A percentile compares a stretch with the other conserved stretches of the same genome.
Evolutionary conservation across 306 rosid genomes (phyloP).

Genomic region (Clitoria ternatea): DNA sequence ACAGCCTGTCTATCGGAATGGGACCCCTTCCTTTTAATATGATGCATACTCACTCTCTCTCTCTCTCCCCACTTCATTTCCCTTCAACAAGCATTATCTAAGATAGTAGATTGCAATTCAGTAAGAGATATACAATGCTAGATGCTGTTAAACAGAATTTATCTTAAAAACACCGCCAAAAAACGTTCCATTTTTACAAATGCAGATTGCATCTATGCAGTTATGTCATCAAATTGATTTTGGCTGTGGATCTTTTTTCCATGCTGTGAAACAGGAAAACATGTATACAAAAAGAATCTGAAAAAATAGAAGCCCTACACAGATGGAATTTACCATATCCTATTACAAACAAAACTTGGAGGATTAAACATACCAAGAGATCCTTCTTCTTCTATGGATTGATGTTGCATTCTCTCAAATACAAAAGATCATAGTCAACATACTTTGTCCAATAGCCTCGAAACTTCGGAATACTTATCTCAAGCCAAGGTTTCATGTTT

Average conservation of each 20-base stretch:
- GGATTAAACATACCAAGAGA: slow-evolving; percentile 20
- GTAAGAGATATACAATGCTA: background rate
- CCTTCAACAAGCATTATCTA: background rate
- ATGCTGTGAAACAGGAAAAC: slow-evolving; percentile 3
- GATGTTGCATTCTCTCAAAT: slow-evolving; percentile 87
- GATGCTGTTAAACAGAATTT: background rate
- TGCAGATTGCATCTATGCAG: slow-evolving; percentile 22
- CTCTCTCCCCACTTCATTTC: too few species aligned
- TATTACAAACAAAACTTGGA: slow-evolving; percentile 22
- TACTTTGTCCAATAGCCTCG: slow-evolving; percentile 67
- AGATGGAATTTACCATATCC: slow-evolving; percentile 34
- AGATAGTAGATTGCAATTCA: too few species aligned
- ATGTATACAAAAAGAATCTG: slow-evolving; percentile 47
- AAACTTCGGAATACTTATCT: slow-evolving; percentile 81
- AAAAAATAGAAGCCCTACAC: slow-evolving; percentile 30
- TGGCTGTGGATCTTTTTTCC: slow-evolving; percentile 18
- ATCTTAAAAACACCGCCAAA: background rate
- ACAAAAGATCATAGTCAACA: slow-evolving; percentile 54
- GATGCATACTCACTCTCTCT: too few species aligned
- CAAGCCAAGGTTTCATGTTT: slow-evolving; percentile 98
- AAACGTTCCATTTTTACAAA: slow-evolving; percentile 31
- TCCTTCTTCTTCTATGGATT: slow-evolving; percentile 52
- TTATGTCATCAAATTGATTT: slow-evolving; percentile 16
- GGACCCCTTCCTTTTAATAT: background rate
- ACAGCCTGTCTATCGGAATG: slow-evolving; percentile 17